Base-by-base conservation (phyloP, 129 eudicot species). In the Saposhnikovia divaricata region DNA sequence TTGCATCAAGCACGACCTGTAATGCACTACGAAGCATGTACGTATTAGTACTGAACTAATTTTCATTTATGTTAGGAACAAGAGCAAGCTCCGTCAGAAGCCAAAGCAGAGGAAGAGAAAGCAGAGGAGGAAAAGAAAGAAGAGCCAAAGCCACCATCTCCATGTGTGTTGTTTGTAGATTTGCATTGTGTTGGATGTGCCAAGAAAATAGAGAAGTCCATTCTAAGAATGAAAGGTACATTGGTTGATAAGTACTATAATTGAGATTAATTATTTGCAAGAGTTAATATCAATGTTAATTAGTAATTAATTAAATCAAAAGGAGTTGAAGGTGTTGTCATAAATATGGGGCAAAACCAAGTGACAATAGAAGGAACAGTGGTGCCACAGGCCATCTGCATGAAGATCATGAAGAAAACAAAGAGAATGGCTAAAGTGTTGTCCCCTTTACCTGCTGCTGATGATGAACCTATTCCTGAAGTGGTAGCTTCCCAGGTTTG, bases 121-220 rank as follows among this genome's bases (percentile, higher is more conserved):
- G 70, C n/a, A 65, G 89, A 19, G 57, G 93, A 86, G 40, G 93
- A 88, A 75, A 83, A 87, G 78, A 85, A 80, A 80, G 85, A 89
- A 79, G 95, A 91, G 81, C 88, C 84, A 12, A 85, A 86, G 79
- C 93, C 96, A 72, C 97, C 97, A 3, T 47, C 84, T 12, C 97
- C 97, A 1, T 84, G 92, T 79, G 96, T 95, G 1, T 84, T 95
- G 84, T 90, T 72, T 78, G 91, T 95, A 13, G 99, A 95, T 76
- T 86, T 95, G 91, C 99, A 95, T 87, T 95, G 99, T 76, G 90
- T 88, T 44, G 99, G 99, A 47, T 95, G 99, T 90, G 99, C 97
- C 11, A 92, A 87, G 89, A 95, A 95, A 83, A 95, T 95, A 31
- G 93, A 92, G 79, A 87, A 82, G 80, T 95, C 91, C 45, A 89